Evolutionary conservation across 768 basidiomycete species (phyloP).

Genomic region (Kwoniella dejecticola): DNA sequence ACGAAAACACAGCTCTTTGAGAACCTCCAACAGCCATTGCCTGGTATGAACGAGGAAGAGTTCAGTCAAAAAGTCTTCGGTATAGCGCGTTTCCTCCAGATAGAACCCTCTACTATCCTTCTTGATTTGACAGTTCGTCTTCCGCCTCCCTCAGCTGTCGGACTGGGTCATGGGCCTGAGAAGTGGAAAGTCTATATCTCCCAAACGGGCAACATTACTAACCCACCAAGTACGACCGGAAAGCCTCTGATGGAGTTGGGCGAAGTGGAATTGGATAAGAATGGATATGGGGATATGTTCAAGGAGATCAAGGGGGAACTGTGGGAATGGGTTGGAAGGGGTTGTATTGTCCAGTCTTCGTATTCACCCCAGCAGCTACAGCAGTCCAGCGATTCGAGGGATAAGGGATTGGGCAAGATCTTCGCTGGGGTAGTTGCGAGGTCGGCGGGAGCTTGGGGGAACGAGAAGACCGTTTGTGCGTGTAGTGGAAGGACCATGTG

Average conservation of each 20-base stretch:
- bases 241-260: constrained; percentile 37
- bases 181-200: constrained; percentile 52
- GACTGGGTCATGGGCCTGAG: constrained; percentile 14
- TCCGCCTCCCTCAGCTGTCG: constrained; percentile 44
- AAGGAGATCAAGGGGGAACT: constrained; percentile 50
- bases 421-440: constrained; percentile 55
- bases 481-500: constrained; percentile 56
- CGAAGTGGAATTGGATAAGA: constrained; percentile 40
- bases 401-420: constrained; percentile 41
- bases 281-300: constrained; percentile 55
- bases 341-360: constrained; percentile 48
- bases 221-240: constrained; percentile 50
- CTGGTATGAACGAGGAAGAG: constrained; percentile 44
- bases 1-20: neutral
- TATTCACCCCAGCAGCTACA: neutral
- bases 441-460: constrained; percentile 53
- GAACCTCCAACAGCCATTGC: constrained; percentile 17
- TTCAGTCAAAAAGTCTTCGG: constrained; percentile 55
- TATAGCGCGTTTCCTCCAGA: constrained; percentile 54
- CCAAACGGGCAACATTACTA: constrained; percentile 48
- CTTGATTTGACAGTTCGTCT: constrained; percentile 54
- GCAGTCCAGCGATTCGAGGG: too few species aligned
- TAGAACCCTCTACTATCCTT: constrained; percentile 46
- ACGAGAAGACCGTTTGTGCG: constrained; percentile 55
- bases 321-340: constrained; percentile 55